Percentiles rank a stretch among this genome's conserved stretches.
Conservation (phyloP, 1,139 yeast species). For the Protomyces gravidus region DNA sequence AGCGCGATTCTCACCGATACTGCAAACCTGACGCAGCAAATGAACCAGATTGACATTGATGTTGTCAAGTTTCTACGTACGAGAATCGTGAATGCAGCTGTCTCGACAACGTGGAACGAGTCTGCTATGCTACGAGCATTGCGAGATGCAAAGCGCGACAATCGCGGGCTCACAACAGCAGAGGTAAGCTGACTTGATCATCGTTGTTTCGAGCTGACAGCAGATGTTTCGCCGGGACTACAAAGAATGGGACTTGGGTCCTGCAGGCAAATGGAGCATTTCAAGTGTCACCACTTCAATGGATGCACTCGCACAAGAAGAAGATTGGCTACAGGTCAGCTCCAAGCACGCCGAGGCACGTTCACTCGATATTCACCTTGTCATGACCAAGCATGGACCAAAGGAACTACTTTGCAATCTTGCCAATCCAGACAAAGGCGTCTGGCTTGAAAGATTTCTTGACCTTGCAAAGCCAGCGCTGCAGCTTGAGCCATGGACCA, state of each 20-base stretch:
- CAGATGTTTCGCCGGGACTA: slow-evolving; percentile 78
- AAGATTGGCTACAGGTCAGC: slow-evolving; percentile 24
- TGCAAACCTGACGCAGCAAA: slow-evolving; percentile 42
- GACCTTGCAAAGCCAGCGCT: slow-evolving; percentile 9
- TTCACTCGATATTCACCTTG: slow-evolving; percentile 51
- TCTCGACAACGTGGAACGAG: slow-evolving; percentile 9
- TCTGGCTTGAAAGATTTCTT: not conserved
- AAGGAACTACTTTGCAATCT: slow-evolving; percentile 8
- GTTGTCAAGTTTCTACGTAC: slow-evolving; percentile 46
- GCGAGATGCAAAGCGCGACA: slow-evolving; percentile 56
- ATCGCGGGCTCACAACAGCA: slow-evolving; percentile 10
- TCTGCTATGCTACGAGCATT: slow-evolving; percentile 44
- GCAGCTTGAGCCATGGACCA: slow-evolving; percentile 11
- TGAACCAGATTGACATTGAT: slow-evolving; percentile 52
- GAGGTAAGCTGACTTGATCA: slow-evolving; percentile 32
- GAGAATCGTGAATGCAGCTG: slow-evolving; percentile 30
- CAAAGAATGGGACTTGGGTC: slow-evolving; percentile 59
- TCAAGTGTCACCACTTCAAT: slow-evolving; percentile 63
- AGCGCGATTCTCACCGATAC: slow-evolving; percentile 29
- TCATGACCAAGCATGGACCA: slow-evolving; percentile 44
- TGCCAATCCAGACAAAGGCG: not conserved
- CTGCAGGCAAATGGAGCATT: slow-evolving; percentile 60
- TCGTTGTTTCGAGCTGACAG: slow-evolving; percentile 53
- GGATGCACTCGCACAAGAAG: slow-evolving; percentile 47
- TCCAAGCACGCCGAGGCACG: slow-evolving; percentile 43